Evolutionary conservation across 345 rosid genomes (phyloP).

Genomic region (Lumnitzera racemosa): DNA sequence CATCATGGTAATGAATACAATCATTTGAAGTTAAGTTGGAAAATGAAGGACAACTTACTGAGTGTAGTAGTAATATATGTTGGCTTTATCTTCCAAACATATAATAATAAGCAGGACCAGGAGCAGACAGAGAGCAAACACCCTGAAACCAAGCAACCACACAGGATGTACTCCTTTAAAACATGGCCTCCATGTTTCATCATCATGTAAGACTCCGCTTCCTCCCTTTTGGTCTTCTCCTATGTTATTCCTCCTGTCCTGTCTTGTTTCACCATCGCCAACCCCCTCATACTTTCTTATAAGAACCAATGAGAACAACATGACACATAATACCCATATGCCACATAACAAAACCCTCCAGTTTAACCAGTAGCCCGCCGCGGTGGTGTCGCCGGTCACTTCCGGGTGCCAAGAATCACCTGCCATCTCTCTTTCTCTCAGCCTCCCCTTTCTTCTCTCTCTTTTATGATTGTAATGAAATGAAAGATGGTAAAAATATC

Average conservation of each 20-base stretch:
- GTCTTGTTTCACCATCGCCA: neutral
- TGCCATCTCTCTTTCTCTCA: slow-evolving; percentile 23
- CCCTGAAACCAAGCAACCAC: slow-evolving; percentile 81
- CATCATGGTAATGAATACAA: too few relatives aligned
- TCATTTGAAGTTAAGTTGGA: slow-evolving; percentile 52
- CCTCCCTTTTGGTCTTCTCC: slow-evolving; percentile 27
- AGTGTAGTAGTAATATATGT: slow-evolving; percentile 87
- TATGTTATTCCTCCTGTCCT: neutral
- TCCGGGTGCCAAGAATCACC: slow-evolving; percentile 55
- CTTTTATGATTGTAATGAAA: slow-evolving; percentile 8
- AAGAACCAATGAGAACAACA: slow-evolving; percentile 33
- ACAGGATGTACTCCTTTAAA: slow-evolving; percentile 80
- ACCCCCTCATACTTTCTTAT: slow-evolving; percentile 61
- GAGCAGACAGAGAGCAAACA: slow-evolving; percentile 59
- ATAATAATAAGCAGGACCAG: slow-evolving; percentile 38
- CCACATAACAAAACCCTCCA: slow-evolving; percentile 87
- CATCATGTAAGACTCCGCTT: slow-evolving; percentile 47
- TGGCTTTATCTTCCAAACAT: slow-evolving; percentile 52
- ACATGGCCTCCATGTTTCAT: slow-evolving; percentile 86
- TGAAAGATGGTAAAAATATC: neutral
- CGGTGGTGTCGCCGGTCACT: slow-evolving; percentile 51
- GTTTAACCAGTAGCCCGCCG: slow-evolving; percentile 70
- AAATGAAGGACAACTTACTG: slow-evolving; percentile 49
- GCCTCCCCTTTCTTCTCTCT: neutral
- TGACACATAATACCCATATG: slow-evolving; percentile 37